A percentile compares a stretch with the other conserved stretches of the same genome.
These are phyloP conservation scores for Solioccasus polychromus DNA, from an alignment of 768 basidiomycete species.

Conservation along the genomic window DNA sequence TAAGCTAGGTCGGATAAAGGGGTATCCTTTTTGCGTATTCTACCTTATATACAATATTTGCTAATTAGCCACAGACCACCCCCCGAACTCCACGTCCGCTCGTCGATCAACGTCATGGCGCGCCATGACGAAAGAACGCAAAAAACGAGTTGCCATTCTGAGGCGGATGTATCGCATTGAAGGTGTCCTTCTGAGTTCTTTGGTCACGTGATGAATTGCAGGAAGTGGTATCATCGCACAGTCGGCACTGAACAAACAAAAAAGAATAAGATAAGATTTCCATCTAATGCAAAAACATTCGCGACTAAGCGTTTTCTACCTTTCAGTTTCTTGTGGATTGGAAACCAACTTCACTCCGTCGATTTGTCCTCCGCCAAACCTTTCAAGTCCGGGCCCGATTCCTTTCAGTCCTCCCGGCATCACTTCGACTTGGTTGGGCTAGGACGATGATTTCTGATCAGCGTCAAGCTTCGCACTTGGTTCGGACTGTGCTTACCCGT, in stretches of 20 bases:
- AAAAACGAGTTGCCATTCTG: constrained; percentile 30
- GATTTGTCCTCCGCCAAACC: constrained; percentile 39
- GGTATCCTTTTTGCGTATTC: constrained; percentile 6
- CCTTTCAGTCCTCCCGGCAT: constrained; percentile 42
- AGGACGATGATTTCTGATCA: neutral
- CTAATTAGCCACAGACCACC: constrained; percentile 31
- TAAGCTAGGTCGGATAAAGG: constrained; percentile 7
- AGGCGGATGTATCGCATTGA: constrained; percentile 32
- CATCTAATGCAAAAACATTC: constrained; percentile 18
- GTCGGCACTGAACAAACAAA: constrained; percentile 22
- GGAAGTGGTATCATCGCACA: constrained; percentile 15
- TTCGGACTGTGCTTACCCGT: constrained; percentile 18
- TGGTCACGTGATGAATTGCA: constrained; percentile 17
- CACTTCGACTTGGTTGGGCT: constrained; percentile 45
- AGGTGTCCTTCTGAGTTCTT: constrained; percentile 27
- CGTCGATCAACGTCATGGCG: constrained; percentile 27
- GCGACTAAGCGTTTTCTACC: constrained; percentile 26
- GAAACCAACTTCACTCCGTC: constrained; percentile 45
- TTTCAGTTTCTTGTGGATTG: constrained; percentile 43
- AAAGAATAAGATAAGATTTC: constrained; percentile 22
- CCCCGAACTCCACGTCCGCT: constrained; percentile 29
- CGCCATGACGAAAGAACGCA: constrained; percentile 30
- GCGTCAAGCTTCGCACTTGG: neutral
- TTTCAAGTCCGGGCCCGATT: constrained; percentile 40
- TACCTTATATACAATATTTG: constrained; percentile 19